Evolutionary conservation across 257 asterid genomes (phyloP).

Genomic region (Marsdenia floribunda): DNA sequence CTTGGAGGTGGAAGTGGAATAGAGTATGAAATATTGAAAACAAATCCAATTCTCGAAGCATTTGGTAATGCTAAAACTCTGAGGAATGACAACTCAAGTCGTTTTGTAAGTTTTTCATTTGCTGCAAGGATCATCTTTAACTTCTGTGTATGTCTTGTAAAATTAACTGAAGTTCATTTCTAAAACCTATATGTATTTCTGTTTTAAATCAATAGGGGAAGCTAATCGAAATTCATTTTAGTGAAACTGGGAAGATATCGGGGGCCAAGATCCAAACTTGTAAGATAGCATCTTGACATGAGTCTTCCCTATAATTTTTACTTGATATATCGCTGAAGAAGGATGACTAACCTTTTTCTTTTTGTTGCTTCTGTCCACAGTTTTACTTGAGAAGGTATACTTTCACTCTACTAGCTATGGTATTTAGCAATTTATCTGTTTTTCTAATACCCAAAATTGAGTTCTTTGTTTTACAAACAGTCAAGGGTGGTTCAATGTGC

Average conservation of each 20-base stretch:
- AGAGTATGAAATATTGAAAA: slow-evolving; percentile 91
- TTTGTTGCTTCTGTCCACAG: slow-evolving; percentile 39
- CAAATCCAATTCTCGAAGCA: slow-evolving; percentile 97
- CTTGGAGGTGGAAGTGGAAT: slow-evolving; percentile 99
- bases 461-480: slow-evolving; percentile 44
- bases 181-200: neutral
- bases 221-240: slow-evolving; percentile 96
- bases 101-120: slow-evolving; percentile 70
- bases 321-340: slow-evolving; percentile 14
- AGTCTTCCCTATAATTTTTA: slow-evolving; percentile 20
- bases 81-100: slow-evolving; percentile 97
- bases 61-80: slow-evolving; percentile 98
- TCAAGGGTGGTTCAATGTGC: slow-evolving; percentile 96
- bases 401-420: slow-evolving; percentile 17
- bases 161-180: slow-evolving; percentile 1
- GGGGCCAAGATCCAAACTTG: slow-evolving; percentile 97
- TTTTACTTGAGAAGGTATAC: slow-evolving; percentile 95
- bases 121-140: neutral
- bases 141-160: neutral
- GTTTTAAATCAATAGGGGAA: slow-evolving; percentile 58
- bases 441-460: slow-evolving; percentile 23
- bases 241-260: slow-evolving; percentile 96
- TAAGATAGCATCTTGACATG: slow-evolving; percentile 38
- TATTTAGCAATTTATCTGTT: slow-evolving; percentile 12
- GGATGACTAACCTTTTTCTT: slow-evolving; percentile 28